Conservation (phyloP, 768 basidiomycete species). For the Gautieria morchelliformis region DNA sequence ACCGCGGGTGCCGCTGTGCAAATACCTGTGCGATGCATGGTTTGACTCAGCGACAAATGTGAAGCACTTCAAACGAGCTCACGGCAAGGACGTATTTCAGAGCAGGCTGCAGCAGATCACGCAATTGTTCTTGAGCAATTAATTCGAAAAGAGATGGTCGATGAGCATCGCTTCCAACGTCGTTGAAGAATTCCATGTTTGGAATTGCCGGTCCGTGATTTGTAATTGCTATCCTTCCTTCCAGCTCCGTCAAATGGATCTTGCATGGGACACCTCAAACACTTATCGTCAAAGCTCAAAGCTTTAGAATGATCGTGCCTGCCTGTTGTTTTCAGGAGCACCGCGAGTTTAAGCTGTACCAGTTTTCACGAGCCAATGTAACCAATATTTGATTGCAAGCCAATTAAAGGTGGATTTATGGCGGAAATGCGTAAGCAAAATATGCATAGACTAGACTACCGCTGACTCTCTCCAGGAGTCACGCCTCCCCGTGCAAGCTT, state of each 20-base stretch:
- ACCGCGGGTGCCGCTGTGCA: slow-evolving; percentile 89
- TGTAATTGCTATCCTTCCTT: too few relatives aligned
- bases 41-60: background rate
- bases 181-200: slow-evolving; percentile 75
- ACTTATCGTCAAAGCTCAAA: too few relatives aligned
- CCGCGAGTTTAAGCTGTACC: too few relatives aligned
- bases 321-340: too few relatives aligned
- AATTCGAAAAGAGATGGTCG: slow-evolving; percentile 87
- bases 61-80: slow-evolving; percentile 21
- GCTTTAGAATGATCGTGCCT: too few relatives aligned
- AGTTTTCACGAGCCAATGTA: too few relatives aligned
- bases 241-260: too few relatives aligned
- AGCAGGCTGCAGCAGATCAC: slow-evolving; percentile 87
- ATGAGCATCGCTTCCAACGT: slow-evolving; percentile 59
- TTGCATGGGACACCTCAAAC: too few relatives aligned
- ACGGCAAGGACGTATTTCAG: slow-evolving; percentile 91
- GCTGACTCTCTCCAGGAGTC: background rate
- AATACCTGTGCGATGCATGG: slow-evolving; percentile 54
- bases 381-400: too few relatives aligned
- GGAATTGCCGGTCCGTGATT: too few relatives aligned
- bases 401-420: background rate
- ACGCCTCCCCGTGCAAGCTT: slow-evolving; percentile 1
- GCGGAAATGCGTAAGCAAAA: background rate
- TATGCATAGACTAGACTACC: background rate
- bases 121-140: slow-evolving; percentile 86